phyloP scores from a whole-genome alignment of 164 flowering plant genomes.

The Cinnamomum micranthum region DNA sequence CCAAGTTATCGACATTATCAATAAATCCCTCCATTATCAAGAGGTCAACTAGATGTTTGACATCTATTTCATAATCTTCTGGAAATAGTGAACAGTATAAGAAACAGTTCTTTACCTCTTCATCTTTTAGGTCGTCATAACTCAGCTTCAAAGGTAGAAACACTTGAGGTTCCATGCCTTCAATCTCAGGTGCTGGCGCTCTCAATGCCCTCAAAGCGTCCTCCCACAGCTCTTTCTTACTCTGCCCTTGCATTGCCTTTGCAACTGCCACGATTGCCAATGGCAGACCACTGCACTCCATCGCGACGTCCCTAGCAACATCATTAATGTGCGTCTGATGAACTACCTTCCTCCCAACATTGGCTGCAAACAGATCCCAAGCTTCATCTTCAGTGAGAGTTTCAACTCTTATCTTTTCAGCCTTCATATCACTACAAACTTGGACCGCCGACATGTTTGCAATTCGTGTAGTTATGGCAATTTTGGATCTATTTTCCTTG shows the following conservation, averaged over 20 bases:
- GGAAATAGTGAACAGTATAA: slow-evolving; percentile 10
- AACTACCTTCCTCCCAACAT: neutral
- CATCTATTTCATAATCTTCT: neutral
- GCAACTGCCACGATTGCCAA: neutral
- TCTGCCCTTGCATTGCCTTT: neutral
- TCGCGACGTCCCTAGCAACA: neutral
- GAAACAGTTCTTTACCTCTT: slow-evolving; percentile 2
- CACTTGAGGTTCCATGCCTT: slow-evolving; percentile 7
- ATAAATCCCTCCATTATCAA: slow-evolving; percentile 6
- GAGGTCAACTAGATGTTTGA: neutral
- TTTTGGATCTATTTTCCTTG: neutral
- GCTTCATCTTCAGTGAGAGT: neutral
- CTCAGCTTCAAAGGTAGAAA: slow-evolving; percentile 6
- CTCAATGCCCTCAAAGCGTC: slow-evolving; percentile 3
- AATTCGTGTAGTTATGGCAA: neutral
- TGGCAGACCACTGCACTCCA: slow-evolving; percentile 5
- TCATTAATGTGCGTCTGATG: neutral
- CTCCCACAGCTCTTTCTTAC: neutral
- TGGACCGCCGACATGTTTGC: too few relatives aligned
- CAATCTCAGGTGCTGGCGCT: neutral
- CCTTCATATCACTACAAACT: neutral
- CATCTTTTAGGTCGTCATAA: slow-evolving; percentile 7
- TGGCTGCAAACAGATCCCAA: slow-evolving; percentile 1
- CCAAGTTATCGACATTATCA: neutral
- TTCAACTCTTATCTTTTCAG: neutral